These are phyloP conservation scores for Stemphylium beticola DNA, from an alignment of 2,329 filamentous ascomycete species.

Conservation along the genomic window DNA sequence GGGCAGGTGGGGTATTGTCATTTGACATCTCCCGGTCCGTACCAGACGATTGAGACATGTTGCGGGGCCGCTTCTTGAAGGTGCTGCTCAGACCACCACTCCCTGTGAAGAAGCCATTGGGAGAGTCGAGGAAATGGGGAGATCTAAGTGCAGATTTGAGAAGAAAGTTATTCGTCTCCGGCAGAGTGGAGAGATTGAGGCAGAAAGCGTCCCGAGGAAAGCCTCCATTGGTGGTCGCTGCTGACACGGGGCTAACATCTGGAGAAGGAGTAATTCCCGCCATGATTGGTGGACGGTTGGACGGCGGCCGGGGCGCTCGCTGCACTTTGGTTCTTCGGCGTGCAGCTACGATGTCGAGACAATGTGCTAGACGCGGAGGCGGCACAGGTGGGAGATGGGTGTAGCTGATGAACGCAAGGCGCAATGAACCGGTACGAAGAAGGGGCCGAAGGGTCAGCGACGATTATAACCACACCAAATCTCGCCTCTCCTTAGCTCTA, in stretches of 20 bases:
- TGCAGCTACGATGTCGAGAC: slow-evolving; percentile 35
- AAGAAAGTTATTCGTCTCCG: slow-evolving; percentile 46
- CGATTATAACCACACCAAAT: slow-evolving; percentile 31
- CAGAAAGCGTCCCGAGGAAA: slow-evolving; percentile 49
- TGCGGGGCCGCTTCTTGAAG: slow-evolving; percentile 49
- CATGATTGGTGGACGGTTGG: slow-evolving; percentile 49
- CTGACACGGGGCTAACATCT: slow-evolving; percentile 53
- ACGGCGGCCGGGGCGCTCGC: slow-evolving; percentile 31
- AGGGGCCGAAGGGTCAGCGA: slow-evolving; percentile 19
- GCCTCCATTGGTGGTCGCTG: slow-evolving; percentile 48
- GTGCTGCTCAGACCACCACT: slow-evolving; percentile 35
- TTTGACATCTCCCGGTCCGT: slow-evolving; percentile 50
- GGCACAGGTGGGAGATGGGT: slow-evolving; percentile 5
- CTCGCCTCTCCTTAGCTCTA: slow-evolving; percentile 30
- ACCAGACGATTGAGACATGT: slow-evolving; percentile 52
- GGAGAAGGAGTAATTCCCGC: slow-evolving; percentile 48
- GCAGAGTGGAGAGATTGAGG: slow-evolving; percentile 49
- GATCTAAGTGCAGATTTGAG: slow-evolving; percentile 48
- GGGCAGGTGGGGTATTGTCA: slow-evolving; percentile 37
- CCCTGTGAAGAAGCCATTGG: slow-evolving; percentile 43
- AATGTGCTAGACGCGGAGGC: slow-evolving; percentile 14
- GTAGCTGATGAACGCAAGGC: slow-evolving; percentile 2
- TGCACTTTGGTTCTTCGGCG: slow-evolving; percentile 39
- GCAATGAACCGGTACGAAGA: slow-evolving; percentile 1
- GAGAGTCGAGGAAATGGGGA: slow-evolving; percentile 48